Percentiles rank a stretch among this genome's conserved stretches.
These are phyloP conservation scores for Phytopythium cucurbitacearum DNA, from an alignment of 352 stramenopile species.

Conservation along the genomic window DNA sequence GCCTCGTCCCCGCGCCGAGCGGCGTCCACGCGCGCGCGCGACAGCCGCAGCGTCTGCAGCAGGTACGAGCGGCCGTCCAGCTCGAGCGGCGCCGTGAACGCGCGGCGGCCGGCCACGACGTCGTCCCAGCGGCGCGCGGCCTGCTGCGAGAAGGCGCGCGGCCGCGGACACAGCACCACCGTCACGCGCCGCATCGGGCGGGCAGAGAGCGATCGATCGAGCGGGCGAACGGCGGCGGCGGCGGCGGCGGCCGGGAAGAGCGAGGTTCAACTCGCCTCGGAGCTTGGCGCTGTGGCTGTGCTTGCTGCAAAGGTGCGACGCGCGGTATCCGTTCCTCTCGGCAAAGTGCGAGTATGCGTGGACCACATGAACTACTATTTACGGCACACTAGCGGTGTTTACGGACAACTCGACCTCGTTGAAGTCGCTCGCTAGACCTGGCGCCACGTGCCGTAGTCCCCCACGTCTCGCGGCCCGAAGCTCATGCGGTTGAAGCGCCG, in stretches of 20 bases:
- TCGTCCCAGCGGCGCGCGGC: slow-evolving; percentile 44
- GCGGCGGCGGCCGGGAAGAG: too few species aligned
- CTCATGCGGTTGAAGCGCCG: slow-evolving; percentile 41
- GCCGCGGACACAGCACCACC: slow-evolving; percentile 14
- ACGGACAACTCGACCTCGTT: slow-evolving; percentile 1
- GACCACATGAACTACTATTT: not conserved
- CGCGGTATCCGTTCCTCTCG: too few species aligned
- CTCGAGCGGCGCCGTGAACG: slow-evolving; percentile 31
- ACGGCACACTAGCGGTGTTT: too few species aligned
- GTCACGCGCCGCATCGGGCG: not conserved
- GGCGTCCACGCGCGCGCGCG: slow-evolving; percentile 15
- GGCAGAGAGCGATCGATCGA: too few species aligned
- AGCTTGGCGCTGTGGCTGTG: too few species aligned
- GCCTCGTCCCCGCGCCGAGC: slow-evolving; percentile 13
- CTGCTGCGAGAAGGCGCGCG: slow-evolving; percentile 58
- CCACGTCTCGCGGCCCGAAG: slow-evolving; percentile 35
- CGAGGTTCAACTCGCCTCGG: too few species aligned
- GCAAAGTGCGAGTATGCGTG: not conserved
- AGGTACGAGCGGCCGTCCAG: slow-evolving; percentile 69
- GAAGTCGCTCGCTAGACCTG: slow-evolving; percentile 17
- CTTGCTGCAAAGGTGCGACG: too few species aligned
- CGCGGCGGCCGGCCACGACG: slow-evolving; percentile 22
- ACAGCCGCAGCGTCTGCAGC: slow-evolving; percentile 61
- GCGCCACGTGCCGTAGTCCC: slow-evolving; percentile 39
- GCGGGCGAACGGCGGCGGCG: too few species aligned